Evolutionary conservation across 345 rosid genomes (phyloP).

Genomic region (Corchorus olitorius): DNA sequence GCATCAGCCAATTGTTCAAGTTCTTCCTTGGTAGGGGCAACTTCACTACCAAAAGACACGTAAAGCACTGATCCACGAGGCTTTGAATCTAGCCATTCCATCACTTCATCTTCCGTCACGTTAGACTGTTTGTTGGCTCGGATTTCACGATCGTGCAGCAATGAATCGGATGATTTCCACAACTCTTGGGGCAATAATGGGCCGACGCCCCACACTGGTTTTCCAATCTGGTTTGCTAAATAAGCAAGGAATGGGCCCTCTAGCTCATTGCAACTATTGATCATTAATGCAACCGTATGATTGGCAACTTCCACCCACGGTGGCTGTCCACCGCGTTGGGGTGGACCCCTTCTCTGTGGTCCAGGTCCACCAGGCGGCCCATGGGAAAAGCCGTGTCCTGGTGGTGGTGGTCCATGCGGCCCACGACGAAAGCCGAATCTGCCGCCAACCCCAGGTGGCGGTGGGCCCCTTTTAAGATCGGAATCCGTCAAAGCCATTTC

Average conservation of each 20-base stretch:
- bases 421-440: background rate
- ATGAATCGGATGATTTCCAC: conserved; percentile 24
- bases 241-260: conserved; percentile 47
- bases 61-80: conserved; percentile 24
- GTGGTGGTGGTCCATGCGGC: conserved; percentile 8
- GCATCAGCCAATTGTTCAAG: conserved; percentile 13
- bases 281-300: conserved; percentile 33
- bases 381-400: background rate
- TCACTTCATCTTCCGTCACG: conserved; percentile 27
- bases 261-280: conserved; percentile 48
- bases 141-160: conserved; percentile 19
- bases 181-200: conserved; percentile 26
- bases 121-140: conserved; percentile 14
- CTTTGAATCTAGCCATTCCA: conserved; percentile 21
- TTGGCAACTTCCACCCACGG: conserved; percentile 43
- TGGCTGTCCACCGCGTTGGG: conserved; percentile 38
- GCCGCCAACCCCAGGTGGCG: background rate
- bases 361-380: background rate
- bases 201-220: conserved; percentile 29
- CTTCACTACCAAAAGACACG: conserved; percentile 22
- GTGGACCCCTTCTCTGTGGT: conserved; percentile 29
- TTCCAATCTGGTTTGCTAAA: conserved; percentile 24
- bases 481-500: conserved; percentile 42
- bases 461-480: conserved; percentile 38
- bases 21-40: conserved; percentile 23